A percentile compares a stretch with the other conserved stretches of the same genome.
These are phyloP conservation scores for Cydonia oblonga DNA, from an alignment of 331 rosid genomes.

Conservation along the genomic window DNA sequence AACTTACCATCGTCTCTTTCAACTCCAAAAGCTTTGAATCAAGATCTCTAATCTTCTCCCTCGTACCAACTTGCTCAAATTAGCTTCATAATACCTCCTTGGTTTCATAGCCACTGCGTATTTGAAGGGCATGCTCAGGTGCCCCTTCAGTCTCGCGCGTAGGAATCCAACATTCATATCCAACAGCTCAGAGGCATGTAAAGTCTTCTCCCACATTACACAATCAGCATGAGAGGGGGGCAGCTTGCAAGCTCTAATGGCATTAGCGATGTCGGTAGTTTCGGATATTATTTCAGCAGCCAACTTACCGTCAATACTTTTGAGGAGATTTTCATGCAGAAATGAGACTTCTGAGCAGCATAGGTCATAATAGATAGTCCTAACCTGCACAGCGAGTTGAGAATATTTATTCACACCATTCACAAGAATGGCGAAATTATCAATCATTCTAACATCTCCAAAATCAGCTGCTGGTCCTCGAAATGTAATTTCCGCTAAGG, in stretches of 20 bases:
- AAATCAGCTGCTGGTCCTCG: background rate
- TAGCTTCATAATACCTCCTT: background rate
- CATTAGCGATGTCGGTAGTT: background rate
- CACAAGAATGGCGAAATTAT: background rate
- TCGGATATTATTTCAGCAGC: background rate
- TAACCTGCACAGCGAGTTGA: background rate
- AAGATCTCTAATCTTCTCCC: background rate
- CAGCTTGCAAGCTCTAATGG: background rate
- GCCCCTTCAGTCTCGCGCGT: background rate
- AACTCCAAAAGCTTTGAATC: background rate
- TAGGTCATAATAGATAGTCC: background rate
- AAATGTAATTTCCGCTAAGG: background rate
- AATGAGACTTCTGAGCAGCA: background rate
- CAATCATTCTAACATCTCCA: background rate
- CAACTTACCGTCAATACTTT: background rate
- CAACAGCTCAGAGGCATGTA: background rate
- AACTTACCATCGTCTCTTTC: background rate
- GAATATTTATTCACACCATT: background rate
- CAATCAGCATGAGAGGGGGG: background rate
- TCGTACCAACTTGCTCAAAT: background rate
- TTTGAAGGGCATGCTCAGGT: background rate
- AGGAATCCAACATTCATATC: conserved; percentile 1
- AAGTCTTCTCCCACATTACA: background rate
- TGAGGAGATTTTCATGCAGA: background rate
- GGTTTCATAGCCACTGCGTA: background rate